Evolutionary conservation across 495 filamentous ascomycete genomes (phyloP).

Genomic region (Hypoxylon cercidicola): DNA sequence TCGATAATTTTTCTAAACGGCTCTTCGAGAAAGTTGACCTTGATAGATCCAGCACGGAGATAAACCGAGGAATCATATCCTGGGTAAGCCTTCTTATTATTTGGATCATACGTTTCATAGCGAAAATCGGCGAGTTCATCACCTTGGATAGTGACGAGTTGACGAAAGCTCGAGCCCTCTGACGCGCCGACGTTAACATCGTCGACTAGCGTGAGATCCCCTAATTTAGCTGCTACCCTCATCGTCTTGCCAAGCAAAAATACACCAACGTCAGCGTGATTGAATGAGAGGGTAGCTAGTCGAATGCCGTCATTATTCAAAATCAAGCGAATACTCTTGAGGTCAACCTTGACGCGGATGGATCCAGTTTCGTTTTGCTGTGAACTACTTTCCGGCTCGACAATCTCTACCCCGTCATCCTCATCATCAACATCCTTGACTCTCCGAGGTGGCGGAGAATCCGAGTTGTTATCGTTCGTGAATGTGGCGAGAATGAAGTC

Average conservation of each 20-base stretch:
- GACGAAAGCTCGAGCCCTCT: conserved; percentile 80
- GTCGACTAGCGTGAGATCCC: conserved; percentile 87
- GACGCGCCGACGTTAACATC: conserved; percentile 93
- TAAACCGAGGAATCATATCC: conserved; percentile 95
- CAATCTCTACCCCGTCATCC: conserved; percentile 47
- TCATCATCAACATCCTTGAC: conserved; percentile 52
- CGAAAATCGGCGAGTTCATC: conserved; percentile 97
- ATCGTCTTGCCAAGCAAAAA: conserved; percentile 86
- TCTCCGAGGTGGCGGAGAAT: conserved; percentile 47
- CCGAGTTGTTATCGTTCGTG: conserved; percentile 71
- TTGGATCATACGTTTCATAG: conserved; percentile 92
- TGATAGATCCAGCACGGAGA: conserved; percentile 90
- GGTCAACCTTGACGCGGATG: conserved; percentile 82
- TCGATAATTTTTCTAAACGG: conserved; percentile 98
- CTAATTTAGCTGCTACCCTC: conserved; percentile 85
- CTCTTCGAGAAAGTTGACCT: conserved; percentile 95
- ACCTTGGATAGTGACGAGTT: conserved; percentile 92
- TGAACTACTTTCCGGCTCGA: conserved; percentile 42
- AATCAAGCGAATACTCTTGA: conserved; percentile 92
- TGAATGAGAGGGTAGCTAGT: conserved; percentile 90
- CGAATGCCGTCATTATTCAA: conserved; percentile 99
- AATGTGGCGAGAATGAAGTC: conserved; percentile 98
- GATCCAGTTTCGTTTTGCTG: conserved; percentile 52
- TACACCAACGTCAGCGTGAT: conserved; percentile 88
- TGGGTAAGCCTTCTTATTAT: conserved; percentile 74